These are phyloP conservation scores for Fagopyrum homotropicum DNA, from an alignment of 148 eudicot species.

Conservation along the genomic window DNA sequence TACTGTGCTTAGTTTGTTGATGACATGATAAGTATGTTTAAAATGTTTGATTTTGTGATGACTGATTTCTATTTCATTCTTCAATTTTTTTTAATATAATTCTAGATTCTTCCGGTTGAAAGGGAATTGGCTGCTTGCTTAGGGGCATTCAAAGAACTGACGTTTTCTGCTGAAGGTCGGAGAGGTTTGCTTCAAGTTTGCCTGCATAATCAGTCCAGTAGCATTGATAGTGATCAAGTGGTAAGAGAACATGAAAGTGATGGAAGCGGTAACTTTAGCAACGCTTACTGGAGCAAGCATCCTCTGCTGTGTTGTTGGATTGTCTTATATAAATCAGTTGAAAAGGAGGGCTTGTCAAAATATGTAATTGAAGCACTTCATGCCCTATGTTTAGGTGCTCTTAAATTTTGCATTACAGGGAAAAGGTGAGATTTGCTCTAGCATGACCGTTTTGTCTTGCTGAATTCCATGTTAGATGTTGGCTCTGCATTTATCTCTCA, in stretches of 20 bases:
- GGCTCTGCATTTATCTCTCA: background rate
- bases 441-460: background rate
- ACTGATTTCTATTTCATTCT: background rate
- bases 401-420: conserved; percentile 65
- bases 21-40: background rate
- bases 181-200: conserved; percentile 48
- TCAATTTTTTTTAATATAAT: background rate
- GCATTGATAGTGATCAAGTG: conserved; percentile 27
- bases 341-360: conserved; percentile 45
- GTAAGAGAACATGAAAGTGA: conserved; percentile 36
- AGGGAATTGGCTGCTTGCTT: conserved; percentile 73
- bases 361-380: conserved; percentile 54
- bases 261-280: conserved; percentile 23
- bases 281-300: conserved; percentile 49
- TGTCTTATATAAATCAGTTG: conserved; percentile 51
- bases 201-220: conserved; percentile 29
- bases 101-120: conserved; percentile 77
- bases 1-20: background rate
- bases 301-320: conserved; percentile 77
- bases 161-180: conserved; percentile 53
- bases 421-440: conserved; percentile 40
- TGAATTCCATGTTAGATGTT: background rate
- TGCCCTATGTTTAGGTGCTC: conserved; percentile 49
- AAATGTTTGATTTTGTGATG: conserved; percentile 1
- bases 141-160: conserved; percentile 51